A percentile compares a stretch with the other conserved stretches of the same genome.
Conservation (phyloP, 2,329 filamentous ascomycete genomes). For the Xylaria sp. region DNA sequence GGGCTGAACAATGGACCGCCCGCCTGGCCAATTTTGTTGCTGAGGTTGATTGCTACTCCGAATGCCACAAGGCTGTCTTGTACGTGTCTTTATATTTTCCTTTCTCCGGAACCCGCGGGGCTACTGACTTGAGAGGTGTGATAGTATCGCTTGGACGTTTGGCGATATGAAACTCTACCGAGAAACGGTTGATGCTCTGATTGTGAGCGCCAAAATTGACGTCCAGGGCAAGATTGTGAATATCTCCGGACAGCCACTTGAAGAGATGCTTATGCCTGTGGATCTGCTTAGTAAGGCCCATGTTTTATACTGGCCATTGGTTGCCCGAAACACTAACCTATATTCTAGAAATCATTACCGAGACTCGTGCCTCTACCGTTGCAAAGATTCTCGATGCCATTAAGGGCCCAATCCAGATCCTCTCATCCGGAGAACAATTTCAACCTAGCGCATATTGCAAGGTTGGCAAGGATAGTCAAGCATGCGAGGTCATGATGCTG, state of each 20-base stretch:
- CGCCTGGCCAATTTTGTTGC: slow-evolving; percentile 11
- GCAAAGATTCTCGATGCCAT: slow-evolving; percentile 27
- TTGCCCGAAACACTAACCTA: background rate
- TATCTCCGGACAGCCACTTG: slow-evolving; percentile 23
- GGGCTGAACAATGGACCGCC: slow-evolving; percentile 32
- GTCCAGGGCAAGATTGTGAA: slow-evolving; percentile 32
- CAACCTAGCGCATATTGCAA: slow-evolving; percentile 28
- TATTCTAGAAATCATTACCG: slow-evolving; percentile 24
- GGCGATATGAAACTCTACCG: slow-evolving; percentile 32
- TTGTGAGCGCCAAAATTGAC: slow-evolving; percentile 30
- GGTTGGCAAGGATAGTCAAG: slow-evolving; percentile 20
- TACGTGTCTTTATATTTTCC: background rate
- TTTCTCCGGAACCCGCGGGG: too few species aligned
- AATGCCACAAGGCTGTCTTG: slow-evolving; percentile 32
- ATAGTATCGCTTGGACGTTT: slow-evolving; percentile 35
- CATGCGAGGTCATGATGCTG: slow-evolving; percentile 38
- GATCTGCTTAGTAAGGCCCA: slow-evolving; percentile 31
- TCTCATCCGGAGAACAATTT: slow-evolving; percentile 11
- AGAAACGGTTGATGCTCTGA: slow-evolving; percentile 33
- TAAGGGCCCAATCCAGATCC: slow-evolving; percentile 17
- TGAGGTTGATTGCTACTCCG: slow-evolving; percentile 5
- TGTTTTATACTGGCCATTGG: background rate
- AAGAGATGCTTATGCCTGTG: slow-evolving; percentile 32
- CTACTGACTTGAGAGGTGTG: background rate
- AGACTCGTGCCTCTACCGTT: slow-evolving; percentile 25